phyloP scores from a whole-genome alignment of 73 alveolate species.

The Symbiodinium natans region DNA sequence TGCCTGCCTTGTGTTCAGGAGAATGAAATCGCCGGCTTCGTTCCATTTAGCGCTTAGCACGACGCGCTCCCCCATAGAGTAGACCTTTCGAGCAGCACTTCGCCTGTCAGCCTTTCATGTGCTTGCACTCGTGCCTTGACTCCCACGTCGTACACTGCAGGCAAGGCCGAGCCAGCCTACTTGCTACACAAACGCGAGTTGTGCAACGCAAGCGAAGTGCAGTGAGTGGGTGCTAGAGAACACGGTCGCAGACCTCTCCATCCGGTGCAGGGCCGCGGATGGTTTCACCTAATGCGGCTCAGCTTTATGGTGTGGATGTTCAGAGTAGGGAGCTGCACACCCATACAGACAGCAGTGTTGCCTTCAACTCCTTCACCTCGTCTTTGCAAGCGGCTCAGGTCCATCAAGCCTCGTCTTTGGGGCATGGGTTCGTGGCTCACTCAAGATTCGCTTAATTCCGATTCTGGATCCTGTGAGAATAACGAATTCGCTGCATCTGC shows the following conservation, averaged over 20 bases:
- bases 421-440: too few relatives aligned
- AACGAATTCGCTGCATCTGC: too few relatives aligned
- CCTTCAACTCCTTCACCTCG: conserved; percentile 53
- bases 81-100: conserved; percentile 13
- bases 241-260: conserved; percentile 27
- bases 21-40: conserved; percentile 55
- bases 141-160: conserved; percentile 55
- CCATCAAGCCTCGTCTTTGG: conserved; percentile 65
- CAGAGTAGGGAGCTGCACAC: background rate
- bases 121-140: conserved; percentile 17
- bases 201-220: background rate
- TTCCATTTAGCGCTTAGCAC: conserved; percentile 93
- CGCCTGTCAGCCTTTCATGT: background rate
- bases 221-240: background rate
- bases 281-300: too few relatives aligned
- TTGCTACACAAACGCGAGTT: too few relatives aligned
- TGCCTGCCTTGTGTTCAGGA: conserved; percentile 82
- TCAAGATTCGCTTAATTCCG: too few relatives aligned
- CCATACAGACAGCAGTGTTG: background rate
- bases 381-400: conserved; percentile 50
- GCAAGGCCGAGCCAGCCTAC: conserved; percentile 39
- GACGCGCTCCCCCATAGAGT: conserved; percentile 90
- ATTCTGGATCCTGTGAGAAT: too few relatives aligned
- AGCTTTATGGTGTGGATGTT: too few relatives aligned
- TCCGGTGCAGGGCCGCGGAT: conserved; percentile 29